Conservation (phyloP, 768 basidiomycete species). For the Tephrocybe sp. region DNA sequence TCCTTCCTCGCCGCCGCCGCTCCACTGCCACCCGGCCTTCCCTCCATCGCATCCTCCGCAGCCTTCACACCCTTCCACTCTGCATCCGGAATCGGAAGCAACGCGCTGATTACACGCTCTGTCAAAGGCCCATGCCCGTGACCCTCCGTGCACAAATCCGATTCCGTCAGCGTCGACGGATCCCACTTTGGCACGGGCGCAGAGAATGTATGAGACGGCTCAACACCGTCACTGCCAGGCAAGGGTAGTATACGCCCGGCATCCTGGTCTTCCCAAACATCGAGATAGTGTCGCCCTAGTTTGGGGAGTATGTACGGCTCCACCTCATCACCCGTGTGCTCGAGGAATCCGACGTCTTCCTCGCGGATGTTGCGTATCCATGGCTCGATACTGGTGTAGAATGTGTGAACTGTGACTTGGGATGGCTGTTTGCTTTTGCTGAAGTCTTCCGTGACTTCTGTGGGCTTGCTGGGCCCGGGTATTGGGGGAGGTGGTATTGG, state of each 20-base stretch:
- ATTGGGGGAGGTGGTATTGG: constrained; percentile 61
- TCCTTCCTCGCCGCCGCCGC: constrained; percentile 75
- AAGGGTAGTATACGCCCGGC: constrained; percentile 36
- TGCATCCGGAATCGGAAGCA: constrained; percentile 69
- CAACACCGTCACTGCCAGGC: constrained; percentile 27
- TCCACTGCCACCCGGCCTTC: constrained; percentile 76
- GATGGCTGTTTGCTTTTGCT: constrained; percentile 77
- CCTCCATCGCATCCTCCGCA: constrained; percentile 84
- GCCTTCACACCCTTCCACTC: constrained; percentile 81
- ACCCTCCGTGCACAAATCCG: constrained; percentile 69
- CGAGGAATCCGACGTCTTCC: constrained; percentile 94
- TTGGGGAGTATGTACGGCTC: constrained; percentile 87
- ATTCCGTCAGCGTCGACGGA: constrained; percentile 76
- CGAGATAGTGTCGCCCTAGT: constrained; percentile 83
- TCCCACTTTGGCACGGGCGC: constrained; percentile 76
- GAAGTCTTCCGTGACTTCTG: constrained; percentile 87
- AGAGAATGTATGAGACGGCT: constrained; percentile 36
- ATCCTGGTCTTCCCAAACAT: constrained; percentile 95
- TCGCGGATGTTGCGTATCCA: constrained; percentile 89
- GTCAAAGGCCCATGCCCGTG: constrained; percentile 86
- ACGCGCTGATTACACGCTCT: constrained; percentile 76
- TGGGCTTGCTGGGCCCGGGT: constrained; percentile 83
- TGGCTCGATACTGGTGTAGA: constrained; percentile 86
- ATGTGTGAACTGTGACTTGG: constrained; percentile 73
- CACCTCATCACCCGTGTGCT: constrained; percentile 87